Conservation (phyloP, 2,329 filamentous ascomycete genomes). For the Blumeriella jaapii region DNA sequence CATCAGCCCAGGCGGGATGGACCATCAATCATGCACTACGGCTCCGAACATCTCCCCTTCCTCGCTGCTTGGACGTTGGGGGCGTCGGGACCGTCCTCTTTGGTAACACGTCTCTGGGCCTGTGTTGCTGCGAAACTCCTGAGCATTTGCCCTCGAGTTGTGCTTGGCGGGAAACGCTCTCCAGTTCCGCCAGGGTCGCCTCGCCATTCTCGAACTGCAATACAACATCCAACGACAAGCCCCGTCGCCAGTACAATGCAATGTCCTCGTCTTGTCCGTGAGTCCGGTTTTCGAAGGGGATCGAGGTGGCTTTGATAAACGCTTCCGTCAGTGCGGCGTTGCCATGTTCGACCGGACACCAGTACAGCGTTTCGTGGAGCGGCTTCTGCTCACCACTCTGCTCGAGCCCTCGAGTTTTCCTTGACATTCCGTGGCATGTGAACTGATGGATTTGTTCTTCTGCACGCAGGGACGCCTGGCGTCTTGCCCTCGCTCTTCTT, state of each 20-base stretch:
- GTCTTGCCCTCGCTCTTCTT: constrained; percentile 2
- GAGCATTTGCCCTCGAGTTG: too few relatives aligned
- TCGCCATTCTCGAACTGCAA: constrained; percentile 2
- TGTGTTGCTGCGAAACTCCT: too few relatives aligned
- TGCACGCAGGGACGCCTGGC: background rate
- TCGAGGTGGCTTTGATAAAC: constrained; percentile 4
- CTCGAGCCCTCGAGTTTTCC: background rate
- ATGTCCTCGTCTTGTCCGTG: background rate
- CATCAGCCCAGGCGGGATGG: too few relatives aligned
- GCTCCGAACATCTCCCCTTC: too few relatives aligned
- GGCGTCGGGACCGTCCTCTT: too few relatives aligned
- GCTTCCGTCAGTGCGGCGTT: background rate
- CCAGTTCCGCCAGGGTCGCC: background rate
- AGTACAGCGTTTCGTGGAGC: background rate
- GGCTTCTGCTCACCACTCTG: background rate
- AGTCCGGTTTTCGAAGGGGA: background rate
- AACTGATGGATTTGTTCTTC: constrained; percentile 1
- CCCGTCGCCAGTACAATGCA: constrained; percentile 3
- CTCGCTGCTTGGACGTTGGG: too few relatives aligned
- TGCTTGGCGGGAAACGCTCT: constrained; percentile 8
- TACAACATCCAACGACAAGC: constrained; percentile 3
- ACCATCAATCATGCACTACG: too few relatives aligned
- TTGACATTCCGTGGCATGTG: background rate
- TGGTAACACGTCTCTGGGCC: too few relatives aligned
- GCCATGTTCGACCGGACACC: constrained; percentile 1